Evolutionary conservation across 192 early-diverging fungal genomes (phyloP).

Genomic region (Paraglomus occultum): DNA sequence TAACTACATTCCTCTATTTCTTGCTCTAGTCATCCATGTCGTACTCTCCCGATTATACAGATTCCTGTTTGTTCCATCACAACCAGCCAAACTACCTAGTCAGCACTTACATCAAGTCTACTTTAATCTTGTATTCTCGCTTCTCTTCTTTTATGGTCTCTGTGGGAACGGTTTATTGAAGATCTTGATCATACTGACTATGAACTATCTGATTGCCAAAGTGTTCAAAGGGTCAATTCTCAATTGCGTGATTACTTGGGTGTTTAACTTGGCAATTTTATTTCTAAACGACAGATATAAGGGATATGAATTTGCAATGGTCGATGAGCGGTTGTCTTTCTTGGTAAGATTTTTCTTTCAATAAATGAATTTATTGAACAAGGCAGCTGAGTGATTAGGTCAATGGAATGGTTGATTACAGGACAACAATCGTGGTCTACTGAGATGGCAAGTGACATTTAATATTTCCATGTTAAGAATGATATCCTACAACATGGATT

Average conservation of each 20-base stretch:
- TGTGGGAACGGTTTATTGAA: conserved; percentile 79
- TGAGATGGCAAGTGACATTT: conserved; percentile 88
- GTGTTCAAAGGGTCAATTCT: conserved; percentile 44
- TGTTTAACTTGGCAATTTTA: conserved; percentile 74
- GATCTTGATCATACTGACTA: conserved; percentile 58
- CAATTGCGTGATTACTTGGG: conserved; percentile 76
- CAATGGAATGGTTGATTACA: conserved; percentile 8
- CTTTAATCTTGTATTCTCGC: conserved; percentile 59
- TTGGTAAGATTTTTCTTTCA: conserved; percentile 48
- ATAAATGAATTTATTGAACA: too few species aligned
- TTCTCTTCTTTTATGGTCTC: conserved; percentile 60
- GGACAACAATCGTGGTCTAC: conserved; percentile 71
- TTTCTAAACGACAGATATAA: conserved; percentile 75
- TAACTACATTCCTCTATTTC: conserved; percentile 55
- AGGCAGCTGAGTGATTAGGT: too few species aligned
- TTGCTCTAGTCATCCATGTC: conserved; percentile 49
- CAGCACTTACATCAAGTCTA: conserved; percentile 42
- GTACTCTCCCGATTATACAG: conserved; percentile 47
- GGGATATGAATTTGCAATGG: conserved; percentile 65
- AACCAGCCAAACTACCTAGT: conserved; percentile 36
- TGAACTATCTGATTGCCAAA: conserved; percentile 69
- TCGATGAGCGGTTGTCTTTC: conserved; percentile 57
- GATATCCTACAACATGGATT: conserved; percentile 93
- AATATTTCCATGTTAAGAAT: conserved; percentile 88
- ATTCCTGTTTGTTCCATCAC: conserved; percentile 26